phyloP scores from a whole-genome alignment of 306 rosid genomes.

The Inga leiocalycina region DNA sequence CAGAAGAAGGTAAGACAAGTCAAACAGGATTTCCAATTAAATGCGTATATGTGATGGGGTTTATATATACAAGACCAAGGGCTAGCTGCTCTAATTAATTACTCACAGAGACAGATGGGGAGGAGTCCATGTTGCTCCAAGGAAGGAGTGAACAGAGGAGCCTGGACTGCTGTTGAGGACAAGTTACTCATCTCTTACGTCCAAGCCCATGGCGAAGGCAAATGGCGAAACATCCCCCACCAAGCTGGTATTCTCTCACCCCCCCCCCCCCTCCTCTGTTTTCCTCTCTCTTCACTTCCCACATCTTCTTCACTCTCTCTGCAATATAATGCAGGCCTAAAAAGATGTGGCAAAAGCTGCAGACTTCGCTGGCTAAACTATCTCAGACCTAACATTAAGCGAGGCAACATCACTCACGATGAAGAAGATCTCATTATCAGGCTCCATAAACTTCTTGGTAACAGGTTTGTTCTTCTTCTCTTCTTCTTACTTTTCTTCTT shows the following conservation, averaged over 20 bases:
- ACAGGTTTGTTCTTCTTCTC: background rate
- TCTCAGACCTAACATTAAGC: slow-evolving; percentile 8
- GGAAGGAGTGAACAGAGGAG: slow-evolving; percentile 20
- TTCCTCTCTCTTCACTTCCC: background rate
- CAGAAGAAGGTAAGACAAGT: background rate
- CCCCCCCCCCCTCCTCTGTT: background rate
- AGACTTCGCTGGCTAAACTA: slow-evolving; percentile 14
- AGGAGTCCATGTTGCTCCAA: slow-evolving; percentile 16
- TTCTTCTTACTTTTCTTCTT: background rate
- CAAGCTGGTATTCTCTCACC: background rate
- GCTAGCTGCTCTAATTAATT: background rate
- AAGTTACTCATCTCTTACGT: background rate
- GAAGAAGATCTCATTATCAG: slow-evolving; percentile 15
- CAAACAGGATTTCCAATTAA: background rate
- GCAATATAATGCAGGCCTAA: background rate
- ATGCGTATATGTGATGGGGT: background rate
- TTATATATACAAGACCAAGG: background rate
- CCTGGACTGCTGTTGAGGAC: slow-evolving; percentile 16
- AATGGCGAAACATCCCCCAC: slow-evolving; percentile 3
- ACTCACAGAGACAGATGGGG: background rate
- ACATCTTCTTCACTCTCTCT: background rate
- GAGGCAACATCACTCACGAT: slow-evolving; percentile 5
- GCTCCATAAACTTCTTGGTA: slow-evolving; percentile 13
- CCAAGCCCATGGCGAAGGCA: slow-evolving; percentile 3
- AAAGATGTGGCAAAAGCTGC: slow-evolving; percentile 10